These are phyloP conservation scores for Podospora bellae-mahoneyi DNA, from an alignment of 495 filamentous ascomycete species.

Conservation along the genomic window DNA sequence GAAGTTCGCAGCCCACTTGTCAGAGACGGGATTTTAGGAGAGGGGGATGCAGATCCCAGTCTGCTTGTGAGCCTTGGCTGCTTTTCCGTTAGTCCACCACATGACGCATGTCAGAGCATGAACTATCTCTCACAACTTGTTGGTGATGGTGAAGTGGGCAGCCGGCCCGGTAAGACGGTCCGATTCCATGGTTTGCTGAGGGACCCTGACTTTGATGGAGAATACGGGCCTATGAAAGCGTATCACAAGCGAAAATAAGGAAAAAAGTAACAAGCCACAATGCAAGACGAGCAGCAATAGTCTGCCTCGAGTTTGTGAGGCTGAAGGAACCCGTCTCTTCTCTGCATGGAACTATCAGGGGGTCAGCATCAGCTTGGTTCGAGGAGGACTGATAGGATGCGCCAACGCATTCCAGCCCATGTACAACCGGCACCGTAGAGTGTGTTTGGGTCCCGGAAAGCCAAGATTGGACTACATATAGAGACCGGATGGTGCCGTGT, in stretches of 20 bases:
- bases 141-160: background rate
- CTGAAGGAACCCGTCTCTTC: conserved; percentile 7
- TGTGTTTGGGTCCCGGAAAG: background rate
- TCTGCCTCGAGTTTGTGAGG: conserved; percentile 2
- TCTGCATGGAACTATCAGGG: conserved; percentile 1
- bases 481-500: background rate
- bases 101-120: conserved; percentile 1
- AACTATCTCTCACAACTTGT: background rate
- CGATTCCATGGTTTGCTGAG: conserved; percentile 1
- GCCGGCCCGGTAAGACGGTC: background rate
- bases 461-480: background rate
- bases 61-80: background rate
- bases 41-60: conserved; percentile 2
- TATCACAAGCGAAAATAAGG: background rate
- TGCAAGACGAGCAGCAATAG: background rate
- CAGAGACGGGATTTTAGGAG: background rate
- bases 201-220: background rate
- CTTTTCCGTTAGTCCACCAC: background rate
- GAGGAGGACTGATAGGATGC: background rate
- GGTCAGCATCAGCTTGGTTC: background rate
- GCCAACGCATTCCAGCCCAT: background rate
- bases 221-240: background rate
- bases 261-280: conserved; percentile 5
- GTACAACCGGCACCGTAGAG: conserved; percentile 1
- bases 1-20: background rate